Evolutionary conservation across 2,329 filamentous ascomycete genomes (phyloP).

Genomic region (Verticillium albo-atrum): DNA sequence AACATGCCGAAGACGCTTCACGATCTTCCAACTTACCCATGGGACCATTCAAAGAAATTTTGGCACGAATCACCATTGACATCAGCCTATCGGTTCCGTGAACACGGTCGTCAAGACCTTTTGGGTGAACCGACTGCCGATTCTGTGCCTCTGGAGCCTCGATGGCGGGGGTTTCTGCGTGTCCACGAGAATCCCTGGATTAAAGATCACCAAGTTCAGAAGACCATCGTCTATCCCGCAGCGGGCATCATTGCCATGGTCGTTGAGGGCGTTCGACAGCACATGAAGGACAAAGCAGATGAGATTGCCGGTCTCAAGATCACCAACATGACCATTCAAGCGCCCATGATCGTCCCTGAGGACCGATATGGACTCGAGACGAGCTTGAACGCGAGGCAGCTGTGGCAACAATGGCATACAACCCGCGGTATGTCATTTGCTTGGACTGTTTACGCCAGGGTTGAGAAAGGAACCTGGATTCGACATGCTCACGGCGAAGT

Average conservation of each 20-base stretch:
- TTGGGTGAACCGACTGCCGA: conserved; percentile 42
- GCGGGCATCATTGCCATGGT: conserved; percentile 46
- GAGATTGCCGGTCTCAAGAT: conserved; percentile 33
- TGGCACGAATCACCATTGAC: conserved; percentile 50
- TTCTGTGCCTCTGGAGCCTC: conserved; percentile 38
- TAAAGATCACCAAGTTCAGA: conserved; percentile 45
- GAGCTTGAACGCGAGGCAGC: conserved; percentile 37
- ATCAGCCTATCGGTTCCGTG: conserved; percentile 35
- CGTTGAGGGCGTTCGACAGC: conserved; percentile 39
- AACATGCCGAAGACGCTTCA: conserved; percentile 22
- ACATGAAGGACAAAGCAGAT: conserved; percentile 14
- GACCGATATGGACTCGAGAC: conserved; percentile 44
- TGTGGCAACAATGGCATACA: conserved; percentile 2
- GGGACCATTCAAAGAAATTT: conserved; percentile 48
- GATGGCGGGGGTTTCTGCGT: conserved; percentile 46
- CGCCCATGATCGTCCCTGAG: conserved; percentile 46
- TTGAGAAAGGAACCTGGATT: conserved; percentile 20
- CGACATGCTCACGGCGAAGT: conserved; percentile 8
- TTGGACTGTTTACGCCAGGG: conserved; percentile 44
- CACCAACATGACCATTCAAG: conserved; percentile 39
- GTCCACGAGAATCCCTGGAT: conserved; percentile 48
- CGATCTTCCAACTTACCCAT: conserved; percentile 47
- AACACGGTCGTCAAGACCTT: conserved; percentile 43
- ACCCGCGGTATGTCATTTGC: conserved; percentile 17
- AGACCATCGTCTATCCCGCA: conserved; percentile 45